Conservation (phyloP, 441 rosid genomes). For the Omphalea diandra region DNA sequence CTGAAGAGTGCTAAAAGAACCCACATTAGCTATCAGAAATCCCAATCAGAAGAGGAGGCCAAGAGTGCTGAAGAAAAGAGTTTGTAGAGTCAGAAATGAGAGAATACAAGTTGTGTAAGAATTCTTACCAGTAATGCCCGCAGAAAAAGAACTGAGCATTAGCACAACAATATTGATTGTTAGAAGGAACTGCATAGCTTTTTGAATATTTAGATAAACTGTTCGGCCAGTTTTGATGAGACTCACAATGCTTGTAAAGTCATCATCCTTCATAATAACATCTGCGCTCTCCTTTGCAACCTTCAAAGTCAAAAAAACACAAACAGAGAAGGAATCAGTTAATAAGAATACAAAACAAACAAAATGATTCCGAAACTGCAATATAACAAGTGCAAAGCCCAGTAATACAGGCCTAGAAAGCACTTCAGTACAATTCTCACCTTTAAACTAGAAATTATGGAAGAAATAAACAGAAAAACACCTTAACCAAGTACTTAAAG, state of each 20-base stretch:
- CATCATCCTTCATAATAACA: not conserved
- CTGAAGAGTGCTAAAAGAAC: not conserved
- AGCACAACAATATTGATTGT: not conserved
- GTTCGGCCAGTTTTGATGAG: not conserved
- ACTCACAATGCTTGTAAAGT: not conserved
- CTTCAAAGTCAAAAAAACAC: not conserved
- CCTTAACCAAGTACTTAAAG: not conserved
- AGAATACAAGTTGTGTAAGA: not conserved
- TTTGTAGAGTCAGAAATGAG: no score
- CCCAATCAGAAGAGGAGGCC: not conserved
- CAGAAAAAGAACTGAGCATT: not conserved
- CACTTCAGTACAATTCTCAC: not conserved
- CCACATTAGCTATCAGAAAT: not conserved
- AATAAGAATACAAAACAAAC: not conserved
- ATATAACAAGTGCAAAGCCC: not conserved
- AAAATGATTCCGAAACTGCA: not conserved
- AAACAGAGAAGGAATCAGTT: not conserved
- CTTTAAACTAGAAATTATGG: not conserved
- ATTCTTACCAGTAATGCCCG: not conserved
- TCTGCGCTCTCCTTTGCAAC: conserved; percentile 3
- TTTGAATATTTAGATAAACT: not conserved
- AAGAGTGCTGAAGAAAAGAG: not conserved
- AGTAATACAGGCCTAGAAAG: not conserved
- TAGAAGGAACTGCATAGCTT: not conserved
- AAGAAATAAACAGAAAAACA: not conserved